Evolutionary conservation across 2,329 filamentous ascomycete species (phyloP).

Genomic region (Neonectria faginata): DNA sequence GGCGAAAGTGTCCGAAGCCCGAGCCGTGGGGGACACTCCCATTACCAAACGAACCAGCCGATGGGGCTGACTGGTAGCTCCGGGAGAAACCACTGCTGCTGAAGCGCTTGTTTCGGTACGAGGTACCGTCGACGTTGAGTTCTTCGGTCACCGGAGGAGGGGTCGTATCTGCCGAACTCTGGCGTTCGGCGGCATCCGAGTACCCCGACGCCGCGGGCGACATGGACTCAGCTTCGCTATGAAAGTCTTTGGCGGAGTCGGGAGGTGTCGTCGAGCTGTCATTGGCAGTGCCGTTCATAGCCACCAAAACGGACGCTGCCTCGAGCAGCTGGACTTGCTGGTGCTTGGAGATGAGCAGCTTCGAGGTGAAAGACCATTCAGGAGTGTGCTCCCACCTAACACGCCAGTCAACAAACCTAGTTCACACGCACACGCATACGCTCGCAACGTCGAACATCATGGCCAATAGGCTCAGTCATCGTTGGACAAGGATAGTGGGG

Average conservation of each 20-base stretch:
- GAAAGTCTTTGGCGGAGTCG: slow-evolving; percentile 73
- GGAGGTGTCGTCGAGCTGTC: slow-evolving; percentile 70
- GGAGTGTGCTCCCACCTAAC: slow-evolving; percentile 98
- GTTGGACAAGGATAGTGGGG: slow-evolving; percentile 47
- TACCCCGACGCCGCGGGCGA: slow-evolving; percentile 86
- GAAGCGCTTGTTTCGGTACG: slow-evolving; percentile 69
- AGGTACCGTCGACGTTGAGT: slow-evolving; percentile 64
- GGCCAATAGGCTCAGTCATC: slow-evolving; percentile 23
- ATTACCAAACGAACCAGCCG: slow-evolving; percentile 61
- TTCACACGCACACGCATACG: slow-evolving; percentile 35
- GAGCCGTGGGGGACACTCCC: slow-evolving; percentile 61
- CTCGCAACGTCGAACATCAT: slow-evolving; percentile 31
- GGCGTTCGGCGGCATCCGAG: slow-evolving; percentile 80
- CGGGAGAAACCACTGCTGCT: slow-evolving; percentile 74
- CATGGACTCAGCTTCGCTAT: slow-evolving; percentile 83
- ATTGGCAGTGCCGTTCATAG: slow-evolving; percentile 75
- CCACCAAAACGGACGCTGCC: slow-evolving; percentile 93
- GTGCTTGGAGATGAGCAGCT: slow-evolving; percentile 98
- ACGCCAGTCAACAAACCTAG: slow-evolving; percentile 45
- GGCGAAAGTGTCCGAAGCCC: slow-evolving; percentile 71
- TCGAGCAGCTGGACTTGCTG: slow-evolving; percentile 98
- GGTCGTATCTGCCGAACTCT: slow-evolving; percentile 92
- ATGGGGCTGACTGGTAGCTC: slow-evolving; percentile 81
- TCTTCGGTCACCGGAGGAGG: slow-evolving; percentile 83
- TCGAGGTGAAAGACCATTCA: slow-evolving; percentile 96